phyloP scores from a whole-genome alignment of 2,329 filamentous ascomycete species.

The Teratosphaeria viscida region DNA sequence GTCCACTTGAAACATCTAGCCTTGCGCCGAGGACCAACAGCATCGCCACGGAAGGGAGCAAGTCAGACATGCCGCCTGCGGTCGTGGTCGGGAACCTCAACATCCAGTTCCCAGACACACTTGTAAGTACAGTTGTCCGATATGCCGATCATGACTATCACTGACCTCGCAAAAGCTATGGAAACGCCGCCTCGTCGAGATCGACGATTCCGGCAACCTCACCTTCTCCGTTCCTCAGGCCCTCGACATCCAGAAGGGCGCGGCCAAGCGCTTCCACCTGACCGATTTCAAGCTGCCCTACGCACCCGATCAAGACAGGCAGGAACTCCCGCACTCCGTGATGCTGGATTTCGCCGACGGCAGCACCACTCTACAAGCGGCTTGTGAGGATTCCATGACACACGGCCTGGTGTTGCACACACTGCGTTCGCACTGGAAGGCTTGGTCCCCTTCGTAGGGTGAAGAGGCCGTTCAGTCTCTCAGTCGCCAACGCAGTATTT shows the following conservation, averaged over 20 bases:
- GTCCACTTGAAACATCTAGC: background rate
- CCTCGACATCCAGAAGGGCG: constrained; percentile 22
- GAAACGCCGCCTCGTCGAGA: constrained; percentile 82
- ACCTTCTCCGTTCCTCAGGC: constrained; percentile 64
- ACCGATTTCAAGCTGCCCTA: constrained; percentile 72
- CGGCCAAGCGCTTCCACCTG: constrained; percentile 60
- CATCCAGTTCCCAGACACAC: constrained; percentile 89
- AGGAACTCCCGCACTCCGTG: constrained; percentile 84
- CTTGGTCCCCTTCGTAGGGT: background rate
- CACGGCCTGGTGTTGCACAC: constrained; percentile 39
- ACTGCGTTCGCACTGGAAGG: background rate
- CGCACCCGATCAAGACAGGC: constrained; percentile 77
- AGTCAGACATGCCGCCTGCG: constrained; percentile 39
- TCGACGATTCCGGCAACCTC: constrained; percentile 75
- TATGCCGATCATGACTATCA: background rate
- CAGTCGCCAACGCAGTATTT: background rate
- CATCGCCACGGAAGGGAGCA: constrained; percentile 1
- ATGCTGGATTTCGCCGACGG: constrained; percentile 49
- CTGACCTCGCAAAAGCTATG: constrained; percentile 47
- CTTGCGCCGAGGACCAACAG: background rate
- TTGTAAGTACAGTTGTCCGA: constrained; percentile 35
- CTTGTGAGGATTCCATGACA: constrained; percentile 47
- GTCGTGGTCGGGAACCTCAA: constrained; percentile 82
- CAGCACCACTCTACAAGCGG: constrained; percentile 49
- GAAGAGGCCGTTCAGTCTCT: background rate